phyloP scores from a whole-genome alignment of 768 basidiomycete genomes.

The Boletus pseudo-olivaceus region DNA sequence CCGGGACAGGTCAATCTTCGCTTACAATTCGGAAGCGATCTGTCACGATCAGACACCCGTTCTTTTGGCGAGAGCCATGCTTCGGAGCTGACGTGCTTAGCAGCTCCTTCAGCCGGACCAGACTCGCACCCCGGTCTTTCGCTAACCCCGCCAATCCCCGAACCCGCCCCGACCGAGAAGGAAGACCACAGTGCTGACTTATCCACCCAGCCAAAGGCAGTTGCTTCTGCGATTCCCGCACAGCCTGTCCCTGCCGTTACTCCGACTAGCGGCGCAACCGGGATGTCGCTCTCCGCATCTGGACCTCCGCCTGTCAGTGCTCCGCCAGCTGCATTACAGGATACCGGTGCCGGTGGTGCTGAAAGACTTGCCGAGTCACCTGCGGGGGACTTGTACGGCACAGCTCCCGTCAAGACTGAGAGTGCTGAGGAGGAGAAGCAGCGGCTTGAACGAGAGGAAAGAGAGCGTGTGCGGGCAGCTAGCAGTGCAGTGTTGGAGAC shows the following conservation, averaged over 20 bases:
- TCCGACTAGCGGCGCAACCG: conserved; percentile 40
- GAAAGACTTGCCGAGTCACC: conserved; percentile 26
- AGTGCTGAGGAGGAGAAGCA: conserved; percentile 66
- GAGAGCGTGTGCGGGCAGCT: conserved; percentile 42
- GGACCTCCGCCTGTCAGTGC: conserved; percentile 69
- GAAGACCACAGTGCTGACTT: conserved; percentile 8
- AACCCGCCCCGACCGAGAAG: conserved; percentile 8
- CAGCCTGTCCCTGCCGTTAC: conserved; percentile 35
- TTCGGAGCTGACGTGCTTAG: conserved; percentile 61
- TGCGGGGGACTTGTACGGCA: conserved; percentile 30
- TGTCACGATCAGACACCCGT: conserved; percentile 67
- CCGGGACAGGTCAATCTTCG: conserved; percentile 60
- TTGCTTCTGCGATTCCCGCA: conserved; percentile 12
- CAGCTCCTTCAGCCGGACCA: conserved; percentile 26
- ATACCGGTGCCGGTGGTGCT: neutral
- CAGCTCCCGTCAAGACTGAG: conserved; percentile 36
- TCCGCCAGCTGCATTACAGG: neutral
- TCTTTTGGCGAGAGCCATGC: conserved; percentile 87
- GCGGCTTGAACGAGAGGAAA: conserved; percentile 50
- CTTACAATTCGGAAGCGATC: conserved; percentile 44
- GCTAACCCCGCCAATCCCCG: conserved; percentile 40
- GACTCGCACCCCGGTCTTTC: conserved; percentile 36
- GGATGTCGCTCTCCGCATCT: conserved; percentile 57
- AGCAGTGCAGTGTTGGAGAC: conserved; percentile 35
- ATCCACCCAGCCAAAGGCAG: neutral